These are phyloP conservation scores for Aspergillus uvarum DNA, from an alignment of 2,329 filamentous ascomycete species.

Conservation along the genomic window DNA sequence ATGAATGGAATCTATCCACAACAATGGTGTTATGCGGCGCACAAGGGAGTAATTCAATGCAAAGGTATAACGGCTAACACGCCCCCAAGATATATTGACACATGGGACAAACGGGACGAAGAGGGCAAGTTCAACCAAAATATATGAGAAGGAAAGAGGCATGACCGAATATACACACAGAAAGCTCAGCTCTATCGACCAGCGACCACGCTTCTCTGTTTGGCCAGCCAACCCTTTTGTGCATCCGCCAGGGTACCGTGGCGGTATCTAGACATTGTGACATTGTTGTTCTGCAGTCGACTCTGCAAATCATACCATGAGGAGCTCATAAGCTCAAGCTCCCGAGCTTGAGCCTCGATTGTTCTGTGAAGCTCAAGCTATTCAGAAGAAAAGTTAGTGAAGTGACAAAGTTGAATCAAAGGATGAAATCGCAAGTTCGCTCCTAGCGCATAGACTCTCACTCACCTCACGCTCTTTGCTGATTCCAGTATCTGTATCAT, in stretches of 20 bases:
- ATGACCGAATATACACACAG: neutral
- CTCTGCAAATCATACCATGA: slow-evolving; percentile 50
- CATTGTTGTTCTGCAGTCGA: slow-evolving; percentile 46
- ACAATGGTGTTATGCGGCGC: too few relatives aligned
- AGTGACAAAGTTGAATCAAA: slow-evolving; percentile 2
- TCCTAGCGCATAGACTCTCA: neutral
- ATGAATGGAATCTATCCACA: too few relatives aligned
- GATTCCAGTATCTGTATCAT: slow-evolving; percentile 37
- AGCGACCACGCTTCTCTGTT: slow-evolving; percentile 45
- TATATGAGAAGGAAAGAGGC: neutral
- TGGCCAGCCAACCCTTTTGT: slow-evolving; percentile 46
- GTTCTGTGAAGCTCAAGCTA: slow-evolving; percentile 43
- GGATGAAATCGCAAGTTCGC: neutral
- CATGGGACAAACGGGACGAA: neutral
- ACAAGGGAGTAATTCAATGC: too few relatives aligned
- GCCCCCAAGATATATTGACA: neutral
- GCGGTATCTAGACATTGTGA: slow-evolving; percentile 42
- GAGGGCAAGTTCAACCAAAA: neutral
- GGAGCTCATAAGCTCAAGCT: slow-evolving; percentile 47
- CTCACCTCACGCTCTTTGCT: slow-evolving; percentile 43
- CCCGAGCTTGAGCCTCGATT: slow-evolving; percentile 43
- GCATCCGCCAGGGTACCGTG: slow-evolving; percentile 39
- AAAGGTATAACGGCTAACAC: too few relatives aligned
- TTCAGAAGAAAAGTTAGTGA: slow-evolving; percentile 13
- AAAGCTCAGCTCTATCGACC: slow-evolving; percentile 25